Evolutionary conservation across 441 rosid genomes (phyloP), one percentile per base, ranked within the genome.

Genomic region (Pelargonium fulgidum): DNA sequence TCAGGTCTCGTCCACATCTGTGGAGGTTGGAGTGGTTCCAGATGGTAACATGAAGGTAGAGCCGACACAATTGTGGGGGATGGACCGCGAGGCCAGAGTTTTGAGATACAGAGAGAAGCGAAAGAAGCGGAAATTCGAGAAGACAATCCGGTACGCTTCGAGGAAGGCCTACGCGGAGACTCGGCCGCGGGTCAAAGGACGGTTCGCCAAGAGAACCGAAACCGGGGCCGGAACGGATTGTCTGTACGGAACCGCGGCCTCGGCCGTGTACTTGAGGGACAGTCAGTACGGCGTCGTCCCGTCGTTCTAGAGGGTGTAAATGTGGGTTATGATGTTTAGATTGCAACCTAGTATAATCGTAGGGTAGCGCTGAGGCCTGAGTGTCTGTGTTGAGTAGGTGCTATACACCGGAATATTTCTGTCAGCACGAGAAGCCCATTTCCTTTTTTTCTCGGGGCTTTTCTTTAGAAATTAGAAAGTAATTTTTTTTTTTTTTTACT

Each of bases 101-200:
- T 29, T 84, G 72, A 81, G 92, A 83, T 87, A 85, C 82, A 81
- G 86, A 73, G 92, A 87, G 90, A 87, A 85, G 86, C 68, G 88
- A 62, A 85, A 87, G 83, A 87, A 84, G 80, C 79, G 92, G 20
- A 87, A 84, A 41, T 87, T 85, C 66, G 90, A 84, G 82, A 87
- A 87, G 79, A 87, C 92, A 9, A 81, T 87, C 20, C 88, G 92
- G 48, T 87, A 87, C 72, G 90, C 86, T 45, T 87, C 92, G 0
- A 78, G 92, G 20, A 87, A 87, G 77, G 92, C 90, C 0, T 87
- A 87, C 17, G 92, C 92, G 3, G 92, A 87, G 77, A 81, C 88
- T 58, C 58, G 92, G 72, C 90, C 92, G 1, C 78, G 92, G 77
- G 80, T 87, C 83, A 87, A 84, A 76, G 92, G 92, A 26, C 80